Evolutionary conservation across 2,329 filamentous ascomycete genomes (phyloP), one percentile per base, ranked within the genome.

Genomic region (Scytalidium sp.): DNA sequence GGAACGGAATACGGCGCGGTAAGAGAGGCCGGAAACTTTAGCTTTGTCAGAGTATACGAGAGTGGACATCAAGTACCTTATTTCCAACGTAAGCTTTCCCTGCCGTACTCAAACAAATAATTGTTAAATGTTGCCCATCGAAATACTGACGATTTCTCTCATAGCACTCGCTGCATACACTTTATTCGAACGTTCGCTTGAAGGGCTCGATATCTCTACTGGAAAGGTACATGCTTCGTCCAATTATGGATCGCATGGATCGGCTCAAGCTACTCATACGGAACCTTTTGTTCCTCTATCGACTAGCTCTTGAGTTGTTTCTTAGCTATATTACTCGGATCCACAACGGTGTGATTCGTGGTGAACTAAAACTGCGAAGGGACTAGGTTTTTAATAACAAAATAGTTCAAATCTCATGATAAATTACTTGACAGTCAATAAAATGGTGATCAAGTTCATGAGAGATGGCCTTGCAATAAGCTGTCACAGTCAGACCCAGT

Each of bases 11-110:
- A 80, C 68, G 82, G 82, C 9, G 73, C 76, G 53, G 81, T 83
- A 0, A 72, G 81, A 5, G 80, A 85, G 60, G 81, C 74, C 54
- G 80, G 80, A 11, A 84, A 84, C 48, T 61, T 63, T 22, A 56
- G 54, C 2, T 61, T 61, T 43, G 19, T 56, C 7, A 46, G 59
- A 19, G 39, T 61, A 2, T 73, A 58, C 22, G 55, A 63, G 48
- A 36, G 32, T 15, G 32, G 32, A 36, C 32, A 36, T 36, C 32
- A 36, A 36, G 32, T 36, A 5, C 32, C 32, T 6, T 36, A 36
- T 36, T 36, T 36, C 32, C 32, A 36, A 36, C 32, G 55, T 52
- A 41, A 44, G 52, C 53, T 32, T 11, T 45, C 42, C 8, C 22
- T n/a, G 22, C 3, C 4, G 19, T n/a, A 20, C 20, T 21, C 8